phyloP scores from a whole-genome alignment of 176 grass and related monocot genomes.

The Cenchrus fungigraminus region DNA sequence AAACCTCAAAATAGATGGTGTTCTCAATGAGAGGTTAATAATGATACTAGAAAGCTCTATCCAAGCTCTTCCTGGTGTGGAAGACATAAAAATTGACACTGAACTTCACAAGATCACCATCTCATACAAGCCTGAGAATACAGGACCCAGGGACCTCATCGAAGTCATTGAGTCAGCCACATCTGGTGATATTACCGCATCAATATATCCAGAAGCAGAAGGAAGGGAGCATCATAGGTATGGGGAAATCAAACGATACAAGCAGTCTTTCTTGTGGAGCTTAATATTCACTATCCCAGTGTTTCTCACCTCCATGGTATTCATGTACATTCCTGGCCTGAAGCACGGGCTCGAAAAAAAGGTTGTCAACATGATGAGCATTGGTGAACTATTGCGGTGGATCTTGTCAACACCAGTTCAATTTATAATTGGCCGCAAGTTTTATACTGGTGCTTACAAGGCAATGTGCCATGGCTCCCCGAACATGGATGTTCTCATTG shows the following conservation, averaged over 20 bases:
- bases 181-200: constrained; percentile 61
- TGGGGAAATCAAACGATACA: constrained; percentile 82
- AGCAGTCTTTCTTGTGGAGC: constrained; percentile 85
- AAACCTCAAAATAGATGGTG: constrained; percentile 70
- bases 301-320: constrained; percentile 96
- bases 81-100: constrained; percentile 58
- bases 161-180: constrained; percentile 79
- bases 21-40: constrained; percentile 46
- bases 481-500: constrained; percentile 99
- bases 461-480: constrained; percentile 70
- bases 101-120: constrained; percentile 75
- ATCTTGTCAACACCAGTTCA: constrained; percentile 92
- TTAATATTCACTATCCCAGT: constrained; percentile 87
- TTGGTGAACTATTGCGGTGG: constrained; percentile 85
- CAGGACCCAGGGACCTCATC: constrained; percentile 80
- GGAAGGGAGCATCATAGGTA: constrained; percentile 79
- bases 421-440: constrained; percentile 86
- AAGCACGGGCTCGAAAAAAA: constrained; percentile 67
- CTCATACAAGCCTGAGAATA: constrained; percentile 83
- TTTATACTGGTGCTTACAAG: constrained; percentile 91
- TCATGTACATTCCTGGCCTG: constrained; percentile 84
- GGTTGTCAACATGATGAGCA: constrained; percentile 76
- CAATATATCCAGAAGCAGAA: constrained; percentile 77
- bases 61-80: constrained; percentile 76
- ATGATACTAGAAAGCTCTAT: constrained; percentile 70